A percentile compares a stretch with the other conserved stretches of the same genome.
phyloP scores from a whole-genome alignment of 352 stramenopile species.

The Pythium dissimile region DNA sequence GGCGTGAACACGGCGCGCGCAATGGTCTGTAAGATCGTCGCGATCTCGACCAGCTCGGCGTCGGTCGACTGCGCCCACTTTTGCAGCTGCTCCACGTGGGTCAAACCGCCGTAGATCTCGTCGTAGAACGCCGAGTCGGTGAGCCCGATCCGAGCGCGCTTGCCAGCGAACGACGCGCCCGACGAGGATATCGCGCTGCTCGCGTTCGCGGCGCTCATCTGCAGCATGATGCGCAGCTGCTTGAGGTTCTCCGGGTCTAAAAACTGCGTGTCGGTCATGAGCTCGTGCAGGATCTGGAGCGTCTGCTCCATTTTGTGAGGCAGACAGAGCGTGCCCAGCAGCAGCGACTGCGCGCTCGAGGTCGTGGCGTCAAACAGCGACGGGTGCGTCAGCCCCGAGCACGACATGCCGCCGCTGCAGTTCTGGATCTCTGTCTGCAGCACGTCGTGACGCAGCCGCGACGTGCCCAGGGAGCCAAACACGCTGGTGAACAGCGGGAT shows the following conservation, averaged over 20 bases:
- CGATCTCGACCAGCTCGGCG: conserved; percentile 55
- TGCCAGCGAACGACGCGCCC: conserved; percentile 54
- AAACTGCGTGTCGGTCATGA: conserved; percentile 79
- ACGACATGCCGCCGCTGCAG: conserved; percentile 73
- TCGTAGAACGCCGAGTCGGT: conserved; percentile 50
- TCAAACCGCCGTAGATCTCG: conserved; percentile 69
- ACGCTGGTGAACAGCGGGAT: conserved; percentile 68
- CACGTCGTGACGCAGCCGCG: conserved; percentile 55
- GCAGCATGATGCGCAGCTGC: conserved; percentile 70
- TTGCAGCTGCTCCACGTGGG: conserved; percentile 74
- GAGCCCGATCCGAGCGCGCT: conserved; percentile 53
- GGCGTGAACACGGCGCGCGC: conserved; percentile 52
- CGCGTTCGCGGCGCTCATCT: conserved; percentile 63
- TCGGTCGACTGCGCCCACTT: conserved; percentile 66
- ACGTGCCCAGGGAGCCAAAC: conserved; percentile 73
- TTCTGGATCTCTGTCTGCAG: conserved; percentile 74
- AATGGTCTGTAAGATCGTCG: conserved; percentile 53
- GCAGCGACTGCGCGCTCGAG: conserved; percentile 49
- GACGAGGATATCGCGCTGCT: conserved; percentile 72
- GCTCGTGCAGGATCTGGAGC: conserved; percentile 47
- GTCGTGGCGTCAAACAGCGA: conserved; percentile 45
- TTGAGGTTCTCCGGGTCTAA: conserved; percentile 59
- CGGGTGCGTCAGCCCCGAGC: conserved; percentile 45
- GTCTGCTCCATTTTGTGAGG: conserved; percentile 71
- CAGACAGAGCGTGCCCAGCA: conserved; percentile 67